Percentiles rank a stretch among this genome's conserved stretches.
These are phyloP conservation scores for Pleomassaria siparia DNA, from an alignment of 2,329 filamentous ascomycete genomes.

Conservation along the genomic window DNA sequence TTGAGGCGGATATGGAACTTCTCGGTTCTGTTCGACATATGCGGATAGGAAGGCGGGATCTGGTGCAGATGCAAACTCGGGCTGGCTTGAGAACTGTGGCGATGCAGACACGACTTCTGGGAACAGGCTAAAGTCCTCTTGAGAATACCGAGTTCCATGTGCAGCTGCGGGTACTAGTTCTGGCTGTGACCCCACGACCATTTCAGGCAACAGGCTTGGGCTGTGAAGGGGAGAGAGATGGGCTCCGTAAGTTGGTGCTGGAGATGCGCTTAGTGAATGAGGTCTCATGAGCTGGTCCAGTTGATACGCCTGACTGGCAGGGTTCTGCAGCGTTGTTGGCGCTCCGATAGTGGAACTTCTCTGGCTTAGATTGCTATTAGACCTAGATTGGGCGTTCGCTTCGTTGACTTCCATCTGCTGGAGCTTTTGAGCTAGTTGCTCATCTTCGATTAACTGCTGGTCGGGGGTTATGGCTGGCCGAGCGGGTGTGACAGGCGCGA, in stretches of 20 bases:
- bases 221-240: constrained; percentile 2
- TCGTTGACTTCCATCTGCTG: constrained; percentile 31
- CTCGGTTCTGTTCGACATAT: constrained; percentile 31
- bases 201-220: background rate
- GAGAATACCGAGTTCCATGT: no score
- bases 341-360: background rate
- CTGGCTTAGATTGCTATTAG: constrained; percentile 21
- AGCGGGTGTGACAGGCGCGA: constrained; percentile 29
- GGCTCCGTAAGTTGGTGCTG: constrained; percentile 6
- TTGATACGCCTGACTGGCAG: background rate
- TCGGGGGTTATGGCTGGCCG: constrained; percentile 28
- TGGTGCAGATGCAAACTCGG: constrained; percentile 11
- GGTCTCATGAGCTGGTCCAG: background rate
- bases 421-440: constrained; percentile 30
- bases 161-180: constrained; percentile 3
- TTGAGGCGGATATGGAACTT: constrained; percentile 35
- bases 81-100: background rate
- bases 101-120: constrained; percentile 12
- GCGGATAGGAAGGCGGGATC: constrained; percentile 18
- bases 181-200: background rate
- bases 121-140: no score
- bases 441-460: constrained; percentile 35
- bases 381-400: constrained; percentile 15
- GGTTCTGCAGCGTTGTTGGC: background rate
- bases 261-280: background rate